A percentile compares a stretch with the other conserved stretches of the same genome.
Conservation (phyloP, 495 filamentous ascomycete species). For the Cudoniella acicularis region DNA sequence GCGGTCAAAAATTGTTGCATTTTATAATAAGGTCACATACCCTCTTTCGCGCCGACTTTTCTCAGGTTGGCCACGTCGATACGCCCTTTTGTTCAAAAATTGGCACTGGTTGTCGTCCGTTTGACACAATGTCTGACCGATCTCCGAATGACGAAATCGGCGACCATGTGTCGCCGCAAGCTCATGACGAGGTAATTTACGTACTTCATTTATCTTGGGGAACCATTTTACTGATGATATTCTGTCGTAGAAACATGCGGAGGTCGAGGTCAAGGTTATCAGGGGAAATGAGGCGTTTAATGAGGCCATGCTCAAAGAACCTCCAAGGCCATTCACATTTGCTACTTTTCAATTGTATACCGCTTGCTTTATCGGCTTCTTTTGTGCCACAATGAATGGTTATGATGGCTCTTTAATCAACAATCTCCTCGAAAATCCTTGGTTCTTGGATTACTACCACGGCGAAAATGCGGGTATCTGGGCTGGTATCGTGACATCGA, state of each 20-base stretch:
- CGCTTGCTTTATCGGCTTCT: slow-evolving; percentile 38
- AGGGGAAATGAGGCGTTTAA: slow-evolving; percentile 34
- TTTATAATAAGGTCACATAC: too few species aligned
- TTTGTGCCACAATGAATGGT: slow-evolving; percentile 48
- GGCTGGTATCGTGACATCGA: slow-evolving; percentile 53
- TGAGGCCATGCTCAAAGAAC: slow-evolving; percentile 34
- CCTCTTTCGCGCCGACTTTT: background rate
- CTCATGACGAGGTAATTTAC: slow-evolving; percentile 1
- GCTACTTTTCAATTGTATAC: slow-evolving; percentile 33
- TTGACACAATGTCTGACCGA: background rate
- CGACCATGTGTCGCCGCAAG: background rate
- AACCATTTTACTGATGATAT: slow-evolving; percentile 4
- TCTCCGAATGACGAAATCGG: background rate
- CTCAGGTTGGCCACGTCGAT: background rate
- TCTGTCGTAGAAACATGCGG: slow-evolving; percentile 20
- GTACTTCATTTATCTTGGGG: background rate
- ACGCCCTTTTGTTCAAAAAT: background rate
- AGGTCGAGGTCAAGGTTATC: slow-evolving; percentile 28
- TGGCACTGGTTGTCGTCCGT: background rate
- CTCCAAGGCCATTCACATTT: slow-evolving; percentile 32
- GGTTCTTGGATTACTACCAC: slow-evolving; percentile 26
- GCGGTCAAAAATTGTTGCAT: too few species aligned
- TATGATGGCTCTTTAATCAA: slow-evolving; percentile 52
- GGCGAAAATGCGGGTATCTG: slow-evolving; percentile 31
- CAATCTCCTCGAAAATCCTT: slow-evolving; percentile 28